These are phyloP conservation scores for Aegilops sharonensis DNA, from an alignment of 176 grass and related monocot species.

Conservation along the genomic window DNA sequence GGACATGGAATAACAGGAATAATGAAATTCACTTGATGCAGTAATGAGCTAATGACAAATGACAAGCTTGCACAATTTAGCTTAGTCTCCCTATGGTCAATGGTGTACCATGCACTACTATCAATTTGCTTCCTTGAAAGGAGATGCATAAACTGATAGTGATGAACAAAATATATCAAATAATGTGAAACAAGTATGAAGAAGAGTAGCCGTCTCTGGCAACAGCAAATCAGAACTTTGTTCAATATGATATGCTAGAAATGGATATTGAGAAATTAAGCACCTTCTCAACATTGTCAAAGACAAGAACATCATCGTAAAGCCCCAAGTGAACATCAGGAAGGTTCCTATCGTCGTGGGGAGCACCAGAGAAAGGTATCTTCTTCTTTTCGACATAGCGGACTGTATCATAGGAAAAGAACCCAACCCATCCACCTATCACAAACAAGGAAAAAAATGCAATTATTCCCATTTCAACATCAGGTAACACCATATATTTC, in stretches of 20 bases:
- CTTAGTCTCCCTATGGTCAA: neutral
- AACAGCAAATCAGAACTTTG: neutral
- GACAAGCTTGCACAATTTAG: neutral
- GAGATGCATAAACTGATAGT: neutral
- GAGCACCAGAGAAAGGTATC: conserved; percentile 65
- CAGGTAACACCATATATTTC: neutral
- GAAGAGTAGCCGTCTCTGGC: neutral
- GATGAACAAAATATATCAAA: neutral
- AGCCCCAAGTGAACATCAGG: conserved; percentile 83
- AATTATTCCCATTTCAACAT: conserved; percentile 13
- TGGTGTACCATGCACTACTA: neutral
- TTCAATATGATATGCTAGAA: neutral
- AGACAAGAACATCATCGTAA: conserved; percentile 80
- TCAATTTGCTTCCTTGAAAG: neutral
- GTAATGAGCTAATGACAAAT: neutral
- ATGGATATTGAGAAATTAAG: conserved; percentile 7
- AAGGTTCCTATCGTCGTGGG: conserved; percentile 67
- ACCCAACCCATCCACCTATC: conserved; percentile 83
- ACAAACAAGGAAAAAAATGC: conserved; percentile 1
- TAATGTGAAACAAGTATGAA: neutral
- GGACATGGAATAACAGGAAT: conserved; percentile 9
- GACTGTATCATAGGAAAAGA: conserved; percentile 86
- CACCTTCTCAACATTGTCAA: conserved; percentile 91
- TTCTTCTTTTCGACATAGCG: conserved; percentile 90
- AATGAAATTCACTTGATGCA: conserved; percentile 1